Evolutionary conservation across 148 eudicot species (phyloP).

Genomic region (Chenopodium suecicum): DNA sequence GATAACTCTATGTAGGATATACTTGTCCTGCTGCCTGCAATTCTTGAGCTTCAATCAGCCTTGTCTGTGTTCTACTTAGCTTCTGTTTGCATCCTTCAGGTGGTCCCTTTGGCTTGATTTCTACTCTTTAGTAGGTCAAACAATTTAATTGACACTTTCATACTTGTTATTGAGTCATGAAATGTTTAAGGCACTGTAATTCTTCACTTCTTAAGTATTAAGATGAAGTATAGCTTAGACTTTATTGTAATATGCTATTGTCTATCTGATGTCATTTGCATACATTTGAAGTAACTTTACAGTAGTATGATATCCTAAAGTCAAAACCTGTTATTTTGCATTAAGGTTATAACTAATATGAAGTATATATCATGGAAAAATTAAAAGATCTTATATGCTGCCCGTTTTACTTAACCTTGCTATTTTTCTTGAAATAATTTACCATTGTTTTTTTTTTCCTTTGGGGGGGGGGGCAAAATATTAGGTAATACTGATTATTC

Average conservation of each 20-base stretch:
- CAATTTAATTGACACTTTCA: background rate
- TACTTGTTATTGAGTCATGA: background rate
- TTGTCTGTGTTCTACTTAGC: background rate
- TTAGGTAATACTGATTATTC: no score
- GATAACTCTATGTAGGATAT: background rate
- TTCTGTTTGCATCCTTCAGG: background rate
- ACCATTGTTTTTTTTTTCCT: background rate
- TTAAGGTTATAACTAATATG: background rate
- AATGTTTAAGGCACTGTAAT: no score
- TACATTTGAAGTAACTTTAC: no score
- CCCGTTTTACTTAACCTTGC: background rate
- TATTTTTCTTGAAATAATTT: no score
- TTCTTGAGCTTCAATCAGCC: background rate
- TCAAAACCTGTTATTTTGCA: no score
- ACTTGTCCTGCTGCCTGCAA: background rate
- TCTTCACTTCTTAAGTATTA: background rate
- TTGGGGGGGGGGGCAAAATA: background rate
- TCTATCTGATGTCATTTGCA: no score
- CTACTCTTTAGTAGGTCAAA: background rate
- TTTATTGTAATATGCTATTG: background rate
- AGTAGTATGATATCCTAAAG: no score
- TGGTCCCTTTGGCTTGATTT: background rate
- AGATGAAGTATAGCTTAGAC: background rate
- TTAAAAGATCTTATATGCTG: background rate
- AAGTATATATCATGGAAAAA: background rate